phyloP scores from a whole-genome alignment of 1,139 yeast species.

The Diutina catenulata region DNA sequence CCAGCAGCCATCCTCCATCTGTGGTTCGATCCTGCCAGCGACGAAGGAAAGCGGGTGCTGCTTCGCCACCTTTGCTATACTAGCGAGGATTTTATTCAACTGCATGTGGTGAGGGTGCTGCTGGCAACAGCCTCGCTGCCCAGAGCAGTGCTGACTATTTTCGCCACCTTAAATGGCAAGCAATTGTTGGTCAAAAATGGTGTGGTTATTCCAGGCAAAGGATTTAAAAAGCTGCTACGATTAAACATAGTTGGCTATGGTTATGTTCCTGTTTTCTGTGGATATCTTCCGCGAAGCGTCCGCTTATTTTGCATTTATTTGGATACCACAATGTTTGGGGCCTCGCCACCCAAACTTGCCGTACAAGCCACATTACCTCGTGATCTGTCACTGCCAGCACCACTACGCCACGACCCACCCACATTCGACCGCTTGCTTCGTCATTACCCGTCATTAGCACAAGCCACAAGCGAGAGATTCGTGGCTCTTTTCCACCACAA shows the following conservation, averaged over 20 bases:
- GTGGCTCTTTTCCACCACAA: conserved; percentile 33
- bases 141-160: conserved; percentile 32
- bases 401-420: too few species aligned
- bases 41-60: conserved; percentile 10
- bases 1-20: conserved; percentile 40
- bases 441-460: conserved; percentile 34
- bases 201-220: conserved; percentile 40
- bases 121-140: conserved; percentile 28
- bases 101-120: conserved; percentile 48
- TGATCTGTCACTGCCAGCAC: too few species aligned
- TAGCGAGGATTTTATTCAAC: conserved; percentile 53
- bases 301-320: conserved; percentile 41
- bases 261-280: conserved; percentile 33
- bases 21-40: conserved; percentile 29
- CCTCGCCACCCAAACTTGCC: conserved; percentile 5
- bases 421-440: conserved; percentile 27
- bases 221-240: conserved; percentile 39
- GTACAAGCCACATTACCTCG: too few species aligned
- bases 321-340: conserved; percentile 38
- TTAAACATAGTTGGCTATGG: conserved; percentile 32
- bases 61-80: conserved; percentile 45
- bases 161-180: conserved; percentile 48
- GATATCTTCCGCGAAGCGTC: conserved; percentile 36
- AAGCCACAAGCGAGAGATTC: conserved; percentile 35
- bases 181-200: conserved; percentile 50